Evolutionary conservation across 2,329 filamentous ascomycete species (phyloP).

Genomic region (Neofusicoccum cordaticola): DNA sequence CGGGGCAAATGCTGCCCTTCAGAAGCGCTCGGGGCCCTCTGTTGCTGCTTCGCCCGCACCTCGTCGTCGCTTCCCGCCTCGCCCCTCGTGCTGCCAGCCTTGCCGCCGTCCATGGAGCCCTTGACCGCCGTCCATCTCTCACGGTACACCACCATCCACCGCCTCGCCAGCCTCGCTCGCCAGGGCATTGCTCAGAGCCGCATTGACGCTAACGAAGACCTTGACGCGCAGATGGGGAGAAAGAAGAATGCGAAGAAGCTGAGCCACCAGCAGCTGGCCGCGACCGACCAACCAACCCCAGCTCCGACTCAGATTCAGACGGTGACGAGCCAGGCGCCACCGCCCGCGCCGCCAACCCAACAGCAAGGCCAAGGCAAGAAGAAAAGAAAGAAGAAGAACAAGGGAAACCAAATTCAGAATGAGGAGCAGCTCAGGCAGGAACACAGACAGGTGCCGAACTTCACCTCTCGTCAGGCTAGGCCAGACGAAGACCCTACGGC

Average conservation of each 20-base stretch:
- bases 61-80: not conserved
- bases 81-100: not conserved
- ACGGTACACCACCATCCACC: conserved; percentile 1
- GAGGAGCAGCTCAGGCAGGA: not conserved
- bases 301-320: no score
- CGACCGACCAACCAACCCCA: not conserved
- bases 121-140: not conserved
- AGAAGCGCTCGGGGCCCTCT: not conserved
- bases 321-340: not conserved
- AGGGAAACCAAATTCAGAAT: not conserved
- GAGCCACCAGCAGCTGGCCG: not conserved
- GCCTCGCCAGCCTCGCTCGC: not conserved
- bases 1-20: not conserved
- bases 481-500: not conserved
- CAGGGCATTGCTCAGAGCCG: not conserved
- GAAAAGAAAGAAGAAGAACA: not conserved
- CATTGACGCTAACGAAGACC: not conserved
- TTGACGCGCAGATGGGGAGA: conserved; percentile 8
- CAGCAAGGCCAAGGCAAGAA: not conserved
- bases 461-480: not conserved
- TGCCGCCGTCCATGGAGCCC: conserved; percentile 7
- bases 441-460: not conserved
- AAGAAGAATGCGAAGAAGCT: conserved; percentile 16
- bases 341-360: not conserved
- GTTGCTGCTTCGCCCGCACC: not conserved